Base-by-base conservation (phyloP, 2,329 filamentous ascomycete genomes). In the Madurella mycetomatis region DNA sequence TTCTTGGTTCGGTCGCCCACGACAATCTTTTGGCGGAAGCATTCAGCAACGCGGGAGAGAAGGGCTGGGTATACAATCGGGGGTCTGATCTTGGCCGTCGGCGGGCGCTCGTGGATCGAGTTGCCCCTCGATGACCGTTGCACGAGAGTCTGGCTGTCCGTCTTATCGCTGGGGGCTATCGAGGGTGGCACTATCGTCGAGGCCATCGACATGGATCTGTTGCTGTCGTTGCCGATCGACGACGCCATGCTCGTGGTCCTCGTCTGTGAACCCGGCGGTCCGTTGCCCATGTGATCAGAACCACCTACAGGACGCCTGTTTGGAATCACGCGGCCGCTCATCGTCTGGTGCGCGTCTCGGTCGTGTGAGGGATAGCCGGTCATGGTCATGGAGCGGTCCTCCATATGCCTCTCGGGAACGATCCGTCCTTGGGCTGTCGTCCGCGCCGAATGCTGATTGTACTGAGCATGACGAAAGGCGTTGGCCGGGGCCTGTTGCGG, bases 351-450 rank as follows among this genome's bases (percentile, higher is more conserved):
- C 43, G 91, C 77, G 65, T 88, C 87, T 57, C 82, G 80, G 63
- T 95, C 90, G 51, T 87, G 79, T 2, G 86, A 80, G 62, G 90
- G 69, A 56, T 75, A 78, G 17, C 88, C 90, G 5, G 87, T 94
- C 86, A 99, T 87, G 44, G 92, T 96, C 94, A 97, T 97, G 59
- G 94, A 86, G 54, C 94, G 84, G 70, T 97, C 92, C 65, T 95
- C 90, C 54, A 60, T 52, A 58, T 92, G 88, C 51, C 92, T 85
- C 67, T 96, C 92, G 1, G 94, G 94, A 9, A 99, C 91, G 37
- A 94, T 79, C 57, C 94, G 83, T 32, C 94, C 94, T 69, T 96
- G 92, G 9, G 92, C 90, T 2, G 94, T 99, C 47, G 90, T 95
- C 58, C 87, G 81, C 1, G 90, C 85, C 63, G 81, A 76, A 56